These are phyloP conservation scores for Geotrichum histeridarum DNA, from an alignment of 1,139 yeast genomes.

Conservation along the genomic window DNA sequence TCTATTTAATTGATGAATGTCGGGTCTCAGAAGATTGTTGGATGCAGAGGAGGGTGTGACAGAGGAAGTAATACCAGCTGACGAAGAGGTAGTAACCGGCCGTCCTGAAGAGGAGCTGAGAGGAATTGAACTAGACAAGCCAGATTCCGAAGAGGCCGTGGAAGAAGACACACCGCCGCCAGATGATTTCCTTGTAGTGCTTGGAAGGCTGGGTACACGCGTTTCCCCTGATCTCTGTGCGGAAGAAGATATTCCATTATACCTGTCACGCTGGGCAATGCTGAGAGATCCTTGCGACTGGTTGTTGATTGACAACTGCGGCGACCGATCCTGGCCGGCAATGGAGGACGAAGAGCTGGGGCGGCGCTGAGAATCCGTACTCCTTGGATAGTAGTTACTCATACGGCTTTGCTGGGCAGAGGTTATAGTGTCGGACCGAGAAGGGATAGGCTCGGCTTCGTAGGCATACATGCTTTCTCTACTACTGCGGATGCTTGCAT, in stretches of 20 bases:
- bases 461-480: constrained; percentile 3
- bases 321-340: not conserved
- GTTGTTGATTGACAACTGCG: not conserved
- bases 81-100: not conserved
- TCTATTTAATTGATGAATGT: not conserved
- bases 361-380: not conserved
- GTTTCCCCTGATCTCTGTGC: constrained; percentile 7
- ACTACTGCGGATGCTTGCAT: constrained; percentile 7
- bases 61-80: not conserved
- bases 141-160: not conserved
- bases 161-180: constrained; percentile 2
- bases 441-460: not conserved
- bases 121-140: not conserved
- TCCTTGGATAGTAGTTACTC: not conserved
- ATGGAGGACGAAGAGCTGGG: constrained; percentile 2
- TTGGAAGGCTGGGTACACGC: constrained; percentile 6
- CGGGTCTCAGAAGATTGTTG: not conserved
- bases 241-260: constrained; percentile 12
- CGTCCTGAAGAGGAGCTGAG: no score
- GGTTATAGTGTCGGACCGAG: not conserved
- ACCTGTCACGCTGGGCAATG: constrained; percentile 9
- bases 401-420: not conserved
- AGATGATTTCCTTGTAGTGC: not conserved
- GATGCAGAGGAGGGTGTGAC: not conserved
- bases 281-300: no score